Evolutionary conservation across 176 grass and related monocot species (phyloP), one percentile per base, ranked within the genome.

Genomic region (Musa beccarii): DNA sequence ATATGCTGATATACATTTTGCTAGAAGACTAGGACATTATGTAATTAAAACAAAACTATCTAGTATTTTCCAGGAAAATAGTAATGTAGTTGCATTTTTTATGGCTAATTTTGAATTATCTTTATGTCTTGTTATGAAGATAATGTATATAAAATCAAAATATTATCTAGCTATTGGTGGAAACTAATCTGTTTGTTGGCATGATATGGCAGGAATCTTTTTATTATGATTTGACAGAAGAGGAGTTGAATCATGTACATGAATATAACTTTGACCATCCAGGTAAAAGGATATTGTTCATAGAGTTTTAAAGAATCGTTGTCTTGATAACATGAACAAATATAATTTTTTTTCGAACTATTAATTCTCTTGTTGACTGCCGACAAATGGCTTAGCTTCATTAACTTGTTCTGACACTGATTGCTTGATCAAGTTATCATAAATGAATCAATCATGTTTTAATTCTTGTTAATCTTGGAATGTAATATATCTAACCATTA

Each of bases 251-350:
- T 34, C 63, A 76, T 68, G 80, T 91, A 68, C 80, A 87, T 49
- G 86, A 88, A 28, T 98, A 98, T 69, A 93, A 98, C 84, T 97
- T 93, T 73, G 94, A 93, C 83, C 90, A 93, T 84, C 94, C 94
- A 82, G 90, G 90, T 93, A 90, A 71, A 59, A 23, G 54, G 15
- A 59, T 79, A n/a, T 80, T 81, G 59, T 72, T 77, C 63, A 6
- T 17, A 65, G 8, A 50, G 43, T 55, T 53, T 11, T 22, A 53
- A 74, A 65, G 13, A 34, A 51, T 26, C 20, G 10, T 21, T 71
- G 59, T 69, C 11, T 63, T 63, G 13, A n/a, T 76, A 14, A 15
- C 11, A 63, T 9, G 34, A 55, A 53, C 20, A 22, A 23, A 54
- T 76, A 52, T 59, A 34, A 63, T 65, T 64, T 29, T 65, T 64